Percentiles rank a stretch among this genome's conserved stretches.
These are phyloP conservation scores for Apodospora peruviana DNA, from an alignment of 495 filamentous ascomycete species.

Conservation along the genomic window DNA sequence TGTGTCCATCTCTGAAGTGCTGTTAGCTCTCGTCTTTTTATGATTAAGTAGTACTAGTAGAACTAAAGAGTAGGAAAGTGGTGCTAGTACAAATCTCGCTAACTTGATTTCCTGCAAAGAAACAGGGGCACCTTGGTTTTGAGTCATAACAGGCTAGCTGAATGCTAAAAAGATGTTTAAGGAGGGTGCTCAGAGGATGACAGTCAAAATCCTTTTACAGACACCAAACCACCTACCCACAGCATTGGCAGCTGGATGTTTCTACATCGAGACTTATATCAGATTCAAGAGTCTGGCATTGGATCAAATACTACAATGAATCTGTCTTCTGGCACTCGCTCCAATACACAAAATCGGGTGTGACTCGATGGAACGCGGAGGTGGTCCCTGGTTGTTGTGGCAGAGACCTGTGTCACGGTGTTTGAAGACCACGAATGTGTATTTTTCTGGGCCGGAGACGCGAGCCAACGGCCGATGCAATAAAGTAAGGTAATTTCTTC, in stretches of 20 bases:
- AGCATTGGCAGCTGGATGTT: background rate
- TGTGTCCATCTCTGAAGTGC: background rate
- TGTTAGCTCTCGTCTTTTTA: background rate
- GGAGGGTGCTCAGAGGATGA: background rate
- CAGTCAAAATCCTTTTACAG: background rate
- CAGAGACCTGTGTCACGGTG: background rate
- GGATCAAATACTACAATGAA: background rate
- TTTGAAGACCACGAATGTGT: background rate
- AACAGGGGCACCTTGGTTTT: background rate
- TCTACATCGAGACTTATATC: background rate
- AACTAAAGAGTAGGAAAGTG: no score
- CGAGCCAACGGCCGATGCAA: no score
- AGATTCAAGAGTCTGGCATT: background rate
- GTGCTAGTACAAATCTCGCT: no score
- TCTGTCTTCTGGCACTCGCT: background rate
- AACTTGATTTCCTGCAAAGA: background rate
- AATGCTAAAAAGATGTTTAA: background rate
- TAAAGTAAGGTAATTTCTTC: background rate
- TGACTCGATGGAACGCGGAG: background rate
- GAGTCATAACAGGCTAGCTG: background rate
- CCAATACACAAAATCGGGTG: background rate
- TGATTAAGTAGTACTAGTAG: background rate
- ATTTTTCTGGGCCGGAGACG: background rate
- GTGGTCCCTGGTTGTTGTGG: background rate
- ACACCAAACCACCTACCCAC: background rate